These are phyloP conservation scores for Candida boidinii DNA, from an alignment of 805 yeast species.

Conservation along the genomic window DNA sequence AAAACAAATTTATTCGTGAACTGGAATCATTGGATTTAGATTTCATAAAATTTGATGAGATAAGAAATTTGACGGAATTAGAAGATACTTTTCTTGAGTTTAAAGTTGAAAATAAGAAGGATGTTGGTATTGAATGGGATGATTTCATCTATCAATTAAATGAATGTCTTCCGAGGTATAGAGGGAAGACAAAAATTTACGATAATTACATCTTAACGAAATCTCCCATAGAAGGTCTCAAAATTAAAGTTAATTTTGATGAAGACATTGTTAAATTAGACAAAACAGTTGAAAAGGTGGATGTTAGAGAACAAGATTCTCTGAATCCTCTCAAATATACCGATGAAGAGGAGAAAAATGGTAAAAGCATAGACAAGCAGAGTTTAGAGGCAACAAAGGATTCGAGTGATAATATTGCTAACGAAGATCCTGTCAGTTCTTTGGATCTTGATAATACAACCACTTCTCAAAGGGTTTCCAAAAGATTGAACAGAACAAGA, in stretches of 20 bases:
- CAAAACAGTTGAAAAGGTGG: neutral
- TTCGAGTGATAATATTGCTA: too few relatives aligned
- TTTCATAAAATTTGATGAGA: conserved; percentile 8
- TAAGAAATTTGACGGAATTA: conserved; percentile 12
- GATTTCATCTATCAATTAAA: conserved; percentile 15
- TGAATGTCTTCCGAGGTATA: conserved; percentile 28
- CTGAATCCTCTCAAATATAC: neutral
- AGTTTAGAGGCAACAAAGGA: too few relatives aligned
- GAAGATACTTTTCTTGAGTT: conserved; percentile 11
- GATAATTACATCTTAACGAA: conserved; percentile 48
- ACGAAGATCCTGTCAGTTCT: too few relatives aligned
- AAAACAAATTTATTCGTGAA: too few relatives aligned
- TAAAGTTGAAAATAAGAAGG: conserved; percentile 10
- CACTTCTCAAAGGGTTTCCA: too few relatives aligned
- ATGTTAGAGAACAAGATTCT: neutral
- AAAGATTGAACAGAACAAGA: too few relatives aligned
- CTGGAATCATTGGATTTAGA: too few relatives aligned
- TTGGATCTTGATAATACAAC: too few relatives aligned
- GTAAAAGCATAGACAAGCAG: too few relatives aligned
- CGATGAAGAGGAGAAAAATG: conserved; percentile 1
- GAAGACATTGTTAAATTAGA: conserved; percentile 4
- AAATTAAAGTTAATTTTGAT: conserved; percentile 25
- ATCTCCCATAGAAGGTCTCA: conserved; percentile 32
- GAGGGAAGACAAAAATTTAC: conserved; percentile 31
- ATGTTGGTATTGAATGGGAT: conserved; percentile 10